Conservation (phyloP, 2,329 filamentous ascomycete genomes). For the Akanthomyces lecanii region DNA sequence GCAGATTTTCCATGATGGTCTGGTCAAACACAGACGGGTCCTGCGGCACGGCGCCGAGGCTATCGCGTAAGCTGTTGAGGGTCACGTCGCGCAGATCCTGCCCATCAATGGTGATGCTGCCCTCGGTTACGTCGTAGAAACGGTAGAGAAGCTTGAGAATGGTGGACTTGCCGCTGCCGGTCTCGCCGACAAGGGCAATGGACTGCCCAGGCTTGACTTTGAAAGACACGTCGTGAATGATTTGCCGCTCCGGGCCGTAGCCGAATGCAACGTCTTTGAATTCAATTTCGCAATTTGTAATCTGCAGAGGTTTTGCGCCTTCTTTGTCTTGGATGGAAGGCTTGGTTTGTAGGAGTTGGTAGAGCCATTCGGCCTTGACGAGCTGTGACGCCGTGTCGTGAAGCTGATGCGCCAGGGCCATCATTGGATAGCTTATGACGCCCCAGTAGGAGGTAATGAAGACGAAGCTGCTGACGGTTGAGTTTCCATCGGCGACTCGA, state of each 20-base stretch:
- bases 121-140: conserved; percentile 54
- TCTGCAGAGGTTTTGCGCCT: conserved; percentile 39
- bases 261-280: conserved; percentile 53
- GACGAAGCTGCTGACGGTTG: conserved; percentile 54
- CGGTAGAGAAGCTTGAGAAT: conserved; percentile 57
- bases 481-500: conserved; percentile 1
- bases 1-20: conserved; percentile 60
- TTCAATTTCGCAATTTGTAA: conserved; percentile 45
- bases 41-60: conserved; percentile 61
- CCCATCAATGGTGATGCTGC: conserved; percentile 53
- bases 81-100: conserved; percentile 57
- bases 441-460: conserved; percentile 63
- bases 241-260: conserved; percentile 50
- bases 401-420: conserved; percentile 29
- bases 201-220: conserved; percentile 49
- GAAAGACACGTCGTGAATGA: conserved; percentile 47
- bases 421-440: conserved; percentile 36
- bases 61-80: conserved; percentile 51
- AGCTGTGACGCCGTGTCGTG: conserved; percentile 38
- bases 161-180: conserved; percentile 60
- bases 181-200: conserved; percentile 58
- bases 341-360: conserved; percentile 53
- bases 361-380: conserved; percentile 61
- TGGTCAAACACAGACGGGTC: conserved; percentile 61
- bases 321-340: conserved; percentile 48